These are phyloP conservation scores for Vigna angularis DNA, from an alignment of 306 rosid species.

Conservation along the genomic window DNA sequence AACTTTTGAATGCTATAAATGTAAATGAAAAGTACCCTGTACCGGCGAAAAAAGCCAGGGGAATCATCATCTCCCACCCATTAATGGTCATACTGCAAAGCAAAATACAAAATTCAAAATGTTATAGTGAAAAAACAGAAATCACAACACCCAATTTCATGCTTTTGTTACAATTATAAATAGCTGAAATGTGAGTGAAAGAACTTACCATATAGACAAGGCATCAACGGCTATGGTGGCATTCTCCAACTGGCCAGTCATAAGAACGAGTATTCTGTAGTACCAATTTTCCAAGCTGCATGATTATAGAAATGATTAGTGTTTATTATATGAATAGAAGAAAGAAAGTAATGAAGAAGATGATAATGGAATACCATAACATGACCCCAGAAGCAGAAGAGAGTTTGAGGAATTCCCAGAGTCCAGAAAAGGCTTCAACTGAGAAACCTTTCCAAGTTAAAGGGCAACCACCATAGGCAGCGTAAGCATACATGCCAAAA, in stretches of 20 bases:
- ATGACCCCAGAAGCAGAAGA: slow-evolving; percentile 76
- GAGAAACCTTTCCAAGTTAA: slow-evolving; percentile 76
- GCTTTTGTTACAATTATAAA: no score
- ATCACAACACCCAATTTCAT: no score
- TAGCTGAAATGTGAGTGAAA: no score
- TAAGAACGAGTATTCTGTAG: slow-evolving; percentile 63
- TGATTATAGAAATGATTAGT: neutral
- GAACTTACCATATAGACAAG: slow-evolving; percentile 65
- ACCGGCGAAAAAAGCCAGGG: slow-evolving; percentile 78
- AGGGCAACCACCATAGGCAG: slow-evolving; percentile 69
- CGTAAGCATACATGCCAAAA: slow-evolving; percentile 54
- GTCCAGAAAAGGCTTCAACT: slow-evolving; percentile 65
- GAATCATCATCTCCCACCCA: slow-evolving; percentile 92
- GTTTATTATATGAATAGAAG: no score
- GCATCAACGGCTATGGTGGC: slow-evolving; percentile 82
- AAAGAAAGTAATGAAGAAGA: no score
- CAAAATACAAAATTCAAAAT: neutral
- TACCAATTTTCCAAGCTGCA: slow-evolving; percentile 84
- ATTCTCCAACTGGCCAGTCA: slow-evolving; percentile 73
- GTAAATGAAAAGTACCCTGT: slow-evolving; percentile 52
- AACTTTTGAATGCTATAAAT: no score
- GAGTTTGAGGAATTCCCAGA: slow-evolving; percentile 73
- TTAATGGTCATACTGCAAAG: slow-evolving; percentile 74
- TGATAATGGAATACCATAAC: slow-evolving; percentile 56
- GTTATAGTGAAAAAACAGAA: no score